phyloP scores from a whole-genome alignment of 805 yeast species.

The Saccharomyces cerevisiae region DNA sequence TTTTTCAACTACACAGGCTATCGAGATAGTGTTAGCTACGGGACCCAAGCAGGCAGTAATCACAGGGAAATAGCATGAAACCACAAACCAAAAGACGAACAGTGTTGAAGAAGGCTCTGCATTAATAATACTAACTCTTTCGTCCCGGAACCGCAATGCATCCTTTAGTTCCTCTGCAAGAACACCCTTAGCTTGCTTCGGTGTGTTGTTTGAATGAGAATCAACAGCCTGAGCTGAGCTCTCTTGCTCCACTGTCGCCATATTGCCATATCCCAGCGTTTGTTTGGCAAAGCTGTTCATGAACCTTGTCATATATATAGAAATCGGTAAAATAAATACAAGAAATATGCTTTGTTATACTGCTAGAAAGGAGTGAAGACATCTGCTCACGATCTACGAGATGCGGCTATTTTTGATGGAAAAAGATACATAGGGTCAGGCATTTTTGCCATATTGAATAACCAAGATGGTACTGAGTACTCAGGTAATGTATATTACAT shows the following conservation, averaged over 20 bases:
- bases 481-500: background rate
- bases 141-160: constrained; percentile 17
- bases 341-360: background rate
- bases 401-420: background rate
- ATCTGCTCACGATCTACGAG: background rate
- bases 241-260: background rate
- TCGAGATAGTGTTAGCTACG: constrained; percentile 61
- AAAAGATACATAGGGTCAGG: background rate
- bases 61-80: constrained; percentile 66
- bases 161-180: constrained; percentile 9
- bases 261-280: background rate
- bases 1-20: constrained; percentile 59
- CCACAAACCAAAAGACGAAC: constrained; percentile 47
- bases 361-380: background rate
- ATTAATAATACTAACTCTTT: constrained; percentile 22
- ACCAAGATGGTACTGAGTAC: background rate
- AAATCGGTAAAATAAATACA: background rate
- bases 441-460: background rate
- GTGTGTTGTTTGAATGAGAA: background rate
- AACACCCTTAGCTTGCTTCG: background rate
- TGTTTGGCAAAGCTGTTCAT: background rate
- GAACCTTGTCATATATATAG: background rate
- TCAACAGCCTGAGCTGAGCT: background rate
- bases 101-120: constrained; percentile 19
- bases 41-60: constrained; percentile 76